Conservation (phyloP, 805 yeast genomes). For the Ogataea pignaliae region DNA sequence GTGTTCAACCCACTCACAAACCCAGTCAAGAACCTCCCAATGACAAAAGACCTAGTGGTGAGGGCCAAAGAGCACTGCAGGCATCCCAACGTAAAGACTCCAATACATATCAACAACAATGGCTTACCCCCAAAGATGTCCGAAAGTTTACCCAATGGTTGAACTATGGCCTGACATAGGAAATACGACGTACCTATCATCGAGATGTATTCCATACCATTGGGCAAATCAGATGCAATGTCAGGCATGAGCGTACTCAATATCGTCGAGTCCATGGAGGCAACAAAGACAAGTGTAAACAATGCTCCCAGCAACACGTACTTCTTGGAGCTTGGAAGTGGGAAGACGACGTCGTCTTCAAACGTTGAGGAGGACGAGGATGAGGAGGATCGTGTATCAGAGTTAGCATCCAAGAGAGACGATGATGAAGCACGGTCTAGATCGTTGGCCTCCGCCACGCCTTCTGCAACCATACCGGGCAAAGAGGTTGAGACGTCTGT, state of each 20-base stretch:
- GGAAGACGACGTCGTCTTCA: conserved; percentile 15
- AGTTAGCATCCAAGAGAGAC: background rate
- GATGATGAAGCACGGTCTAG: no score
- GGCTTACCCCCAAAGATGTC: conserved; percentile 69
- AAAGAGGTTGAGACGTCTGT: conserved; percentile 24
- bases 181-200: conserved; percentile 75
- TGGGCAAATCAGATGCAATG: conserved; percentile 59
- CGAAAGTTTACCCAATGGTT: conserved; percentile 68
- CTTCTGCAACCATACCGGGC: conserved; percentile 26
- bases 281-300: conserved; percentile 48
- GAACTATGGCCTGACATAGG: conserved; percentile 66
- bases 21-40: conserved; percentile 71
- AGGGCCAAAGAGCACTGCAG: conserved; percentile 50
- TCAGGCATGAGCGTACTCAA: conserved; percentile 61
- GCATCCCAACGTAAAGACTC: conserved; percentile 54
- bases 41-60: conserved; percentile 43
- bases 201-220: conserved; percentile 57
- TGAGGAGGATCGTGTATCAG: background rate
- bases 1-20: conserved; percentile 89
- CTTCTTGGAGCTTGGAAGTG: conserved; percentile 26
- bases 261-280: conserved; percentile 65
- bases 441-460: conserved; percentile 11
- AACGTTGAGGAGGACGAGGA: background rate
- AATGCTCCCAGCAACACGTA: conserved; percentile 37
- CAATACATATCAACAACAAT: conserved; percentile 46